These are phyloP conservation scores for Suhomyces kunorum DNA, from an alignment of 1,139 yeast genomes.

Conservation along the genomic window DNA sequence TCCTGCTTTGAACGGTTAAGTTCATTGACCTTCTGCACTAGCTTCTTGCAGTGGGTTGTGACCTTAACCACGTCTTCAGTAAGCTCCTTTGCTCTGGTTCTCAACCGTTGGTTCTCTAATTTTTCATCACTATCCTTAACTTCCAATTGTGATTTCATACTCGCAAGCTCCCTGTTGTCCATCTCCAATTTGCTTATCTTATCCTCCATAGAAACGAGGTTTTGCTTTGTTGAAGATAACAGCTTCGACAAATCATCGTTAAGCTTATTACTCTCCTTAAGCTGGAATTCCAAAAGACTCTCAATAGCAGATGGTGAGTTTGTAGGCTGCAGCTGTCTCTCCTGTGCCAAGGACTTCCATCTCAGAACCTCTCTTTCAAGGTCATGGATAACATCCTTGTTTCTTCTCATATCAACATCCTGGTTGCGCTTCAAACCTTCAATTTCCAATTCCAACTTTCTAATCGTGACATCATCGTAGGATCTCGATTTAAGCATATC, in stretches of 20 bases:
- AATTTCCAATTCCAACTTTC: constrained; percentile 37
- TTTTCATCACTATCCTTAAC: constrained; percentile 17
- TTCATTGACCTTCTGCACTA: constrained; percentile 34
- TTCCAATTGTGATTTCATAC: constrained; percentile 18
- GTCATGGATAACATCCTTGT: constrained; percentile 23
- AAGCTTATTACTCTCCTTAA: constrained; percentile 32
- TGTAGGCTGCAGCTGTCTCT: not conserved
- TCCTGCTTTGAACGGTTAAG: constrained; percentile 11
- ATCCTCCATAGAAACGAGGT: constrained; percentile 15
- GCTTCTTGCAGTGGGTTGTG: constrained; percentile 32
- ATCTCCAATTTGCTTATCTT: constrained; percentile 16
- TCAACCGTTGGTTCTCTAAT: constrained; percentile 26
- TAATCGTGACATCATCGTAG: constrained; percentile 35
- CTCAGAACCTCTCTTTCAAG: constrained; percentile 14
- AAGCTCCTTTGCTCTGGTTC: constrained; percentile 23
- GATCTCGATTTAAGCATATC: constrained; percentile 34
- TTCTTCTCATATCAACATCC: constrained; percentile 33
- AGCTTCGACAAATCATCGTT: constrained; percentile 27
- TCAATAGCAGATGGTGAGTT: constrained; percentile 23
- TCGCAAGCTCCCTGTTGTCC: constrained; percentile 10
- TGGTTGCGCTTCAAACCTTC: constrained; percentile 34
- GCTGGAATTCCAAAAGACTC: constrained; percentile 35
- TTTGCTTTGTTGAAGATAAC: constrained; percentile 20
- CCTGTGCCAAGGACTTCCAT: not conserved
- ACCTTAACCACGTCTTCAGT: constrained; percentile 29